Evolutionary conservation across 192 early-diverging fungal genomes (phyloP).

Genomic region (Spinellus fusiger): DNA sequence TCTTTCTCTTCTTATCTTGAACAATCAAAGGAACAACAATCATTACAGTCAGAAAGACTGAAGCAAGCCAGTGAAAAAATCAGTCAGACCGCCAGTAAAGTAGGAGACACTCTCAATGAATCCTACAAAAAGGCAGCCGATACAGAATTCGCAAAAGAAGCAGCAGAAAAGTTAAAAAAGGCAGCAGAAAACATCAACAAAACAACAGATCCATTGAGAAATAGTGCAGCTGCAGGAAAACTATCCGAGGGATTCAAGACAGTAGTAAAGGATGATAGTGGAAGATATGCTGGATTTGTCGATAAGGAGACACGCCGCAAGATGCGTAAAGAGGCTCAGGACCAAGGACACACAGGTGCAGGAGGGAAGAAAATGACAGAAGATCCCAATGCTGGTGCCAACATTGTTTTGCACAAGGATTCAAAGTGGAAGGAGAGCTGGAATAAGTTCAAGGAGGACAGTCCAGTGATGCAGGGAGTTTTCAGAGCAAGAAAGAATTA

Average conservation of each 20-base stretch:
- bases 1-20: neutral
- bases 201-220: constrained; percentile 26
- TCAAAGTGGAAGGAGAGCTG: constrained; percentile 85
- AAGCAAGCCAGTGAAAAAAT: constrained; percentile 61
- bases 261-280: constrained; percentile 63
- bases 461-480: constrained; percentile 77
- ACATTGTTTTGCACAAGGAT: constrained; percentile 82
- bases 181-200: constrained; percentile 31
- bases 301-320: constrained; percentile 68
- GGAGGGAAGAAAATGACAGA: constrained; percentile 15
- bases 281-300: constrained; percentile 68
- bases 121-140: constrained; percentile 64
- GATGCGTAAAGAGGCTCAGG: constrained; percentile 39
- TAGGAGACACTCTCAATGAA: constrained; percentile 57
- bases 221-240: constrained; percentile 47
- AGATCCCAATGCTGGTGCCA: constrained; percentile 57
- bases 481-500: constrained; percentile 72
- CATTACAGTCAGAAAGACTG: constrained; percentile 40
- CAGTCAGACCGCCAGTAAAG: constrained; percentile 64
- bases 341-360: constrained; percentile 16
- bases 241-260: constrained; percentile 58
- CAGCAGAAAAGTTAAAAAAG: constrained; percentile 56
- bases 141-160: constrained; percentile 74
- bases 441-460: constrained; percentile 87
- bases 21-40: constrained; percentile 19